Conservation (phyloP, 1,139 yeast species). For the Candida mesenterica region DNA sequence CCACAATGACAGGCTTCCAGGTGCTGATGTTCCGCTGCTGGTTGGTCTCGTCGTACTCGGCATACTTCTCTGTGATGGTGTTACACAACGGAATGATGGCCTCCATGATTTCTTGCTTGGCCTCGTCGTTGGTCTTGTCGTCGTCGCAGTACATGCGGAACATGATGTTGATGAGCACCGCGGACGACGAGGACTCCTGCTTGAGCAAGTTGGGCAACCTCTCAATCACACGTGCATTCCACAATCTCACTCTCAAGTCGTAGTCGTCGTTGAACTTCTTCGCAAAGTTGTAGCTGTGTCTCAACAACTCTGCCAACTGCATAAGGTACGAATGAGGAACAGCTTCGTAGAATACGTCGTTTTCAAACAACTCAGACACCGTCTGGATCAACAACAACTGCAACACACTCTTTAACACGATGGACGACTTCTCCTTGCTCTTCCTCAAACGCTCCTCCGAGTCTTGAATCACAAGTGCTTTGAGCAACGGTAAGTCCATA, state of each 20-base stretch:
- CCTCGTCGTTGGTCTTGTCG: constrained; percentile 37
- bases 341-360: constrained; percentile 63
- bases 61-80: constrained; percentile 66
- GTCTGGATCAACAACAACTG: constrained; percentile 88
- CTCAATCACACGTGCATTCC: constrained; percentile 91
- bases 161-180: constrained; percentile 78
- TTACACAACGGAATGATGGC: constrained; percentile 71
- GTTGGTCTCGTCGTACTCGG: constrained; percentile 67
- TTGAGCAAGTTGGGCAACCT: constrained; percentile 86
- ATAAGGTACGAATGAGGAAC: constrained; percentile 68
- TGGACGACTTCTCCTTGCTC: constrained; percentile 63
- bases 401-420: constrained; percentile 88
- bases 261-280: constrained; percentile 85
- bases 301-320: constrained; percentile 57
- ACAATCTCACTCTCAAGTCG: constrained; percentile 78
- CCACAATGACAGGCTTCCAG: constrained; percentile 91
- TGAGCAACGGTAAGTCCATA: constrained; percentile 14
- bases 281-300: constrained; percentile 77
- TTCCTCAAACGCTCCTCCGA: constrained; percentile 27
- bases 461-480: constrained; percentile 16
- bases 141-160: constrained; percentile 79
- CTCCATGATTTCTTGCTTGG: constrained; percentile 44
- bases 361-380: constrained; percentile 72
- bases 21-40: constrained; percentile 80
- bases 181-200: constrained; percentile 89